Conservation (phyloP, 805 yeast species). For the Metschnikowia bowlesiae region DNA sequence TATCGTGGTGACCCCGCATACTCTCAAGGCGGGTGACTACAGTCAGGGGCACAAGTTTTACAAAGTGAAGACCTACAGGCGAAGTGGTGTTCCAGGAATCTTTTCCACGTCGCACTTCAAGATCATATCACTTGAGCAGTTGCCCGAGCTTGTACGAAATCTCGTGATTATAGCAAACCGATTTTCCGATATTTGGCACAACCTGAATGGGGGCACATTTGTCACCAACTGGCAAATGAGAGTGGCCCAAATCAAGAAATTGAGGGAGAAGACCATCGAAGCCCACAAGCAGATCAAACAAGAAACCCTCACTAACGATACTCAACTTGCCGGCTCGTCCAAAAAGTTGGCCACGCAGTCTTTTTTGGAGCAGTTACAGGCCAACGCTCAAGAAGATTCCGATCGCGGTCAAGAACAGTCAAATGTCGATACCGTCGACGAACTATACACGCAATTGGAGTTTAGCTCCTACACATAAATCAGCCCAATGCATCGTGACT, state of each 20-base stretch:
- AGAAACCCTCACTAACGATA: conserved; percentile 10
- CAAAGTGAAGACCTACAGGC: conserved; percentile 60
- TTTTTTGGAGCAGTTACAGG: conserved; percentile 27
- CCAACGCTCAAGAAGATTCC: background rate
- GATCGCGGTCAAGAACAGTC: background rate
- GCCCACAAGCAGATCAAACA: conserved; percentile 26
- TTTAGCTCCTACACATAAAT: conserved; percentile 28
- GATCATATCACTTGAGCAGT: conserved; percentile 53
- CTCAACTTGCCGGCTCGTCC: conserved; percentile 3
- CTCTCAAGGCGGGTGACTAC: conserved; percentile 12
- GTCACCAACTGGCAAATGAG: conserved; percentile 67
- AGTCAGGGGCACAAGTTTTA: conserved; percentile 30
- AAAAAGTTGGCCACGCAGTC: conserved; percentile 25
- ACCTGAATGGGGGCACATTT: conserved; percentile 43
- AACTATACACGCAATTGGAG: conserved; percentile 24
- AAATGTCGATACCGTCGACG: conserved; percentile 5
- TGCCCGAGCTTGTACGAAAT: conserved; percentile 64
- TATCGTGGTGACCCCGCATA: conserved; percentile 68
- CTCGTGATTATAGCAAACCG: conserved; percentile 61
- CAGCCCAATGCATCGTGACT: background rate
- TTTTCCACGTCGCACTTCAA: conserved; percentile 75
- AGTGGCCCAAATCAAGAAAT: conserved; percentile 45
- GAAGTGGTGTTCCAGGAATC: conserved; percentile 70
- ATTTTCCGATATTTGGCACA: conserved; percentile 74
- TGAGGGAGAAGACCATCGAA: conserved; percentile 26